Evolutionary conservation across 1,139 yeast genomes (phyloP).

Genomic region (Blastobotrys persicus): DNA sequence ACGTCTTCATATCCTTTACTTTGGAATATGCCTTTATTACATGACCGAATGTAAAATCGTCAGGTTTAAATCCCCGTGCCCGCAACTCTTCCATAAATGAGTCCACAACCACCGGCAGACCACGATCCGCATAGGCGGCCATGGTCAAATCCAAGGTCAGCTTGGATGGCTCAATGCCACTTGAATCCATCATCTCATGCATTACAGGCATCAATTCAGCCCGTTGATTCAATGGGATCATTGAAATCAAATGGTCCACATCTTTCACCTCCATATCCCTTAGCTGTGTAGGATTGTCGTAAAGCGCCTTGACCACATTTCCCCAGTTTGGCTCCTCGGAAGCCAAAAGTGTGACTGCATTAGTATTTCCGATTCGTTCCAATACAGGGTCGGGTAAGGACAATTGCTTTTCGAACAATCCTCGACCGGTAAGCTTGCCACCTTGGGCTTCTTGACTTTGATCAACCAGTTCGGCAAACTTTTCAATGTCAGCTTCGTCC

Average conservation of each 20-base stretch:
- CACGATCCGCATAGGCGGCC: conserved; percentile 38
- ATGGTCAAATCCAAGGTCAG: conserved; percentile 32
- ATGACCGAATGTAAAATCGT: conserved; percentile 44
- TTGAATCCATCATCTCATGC: conserved; percentile 31
- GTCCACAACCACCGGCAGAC: conserved; percentile 34
- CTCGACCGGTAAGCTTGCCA: conserved; percentile 5
- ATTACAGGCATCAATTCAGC: conserved; percentile 25
- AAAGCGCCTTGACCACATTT: conserved; percentile 23
- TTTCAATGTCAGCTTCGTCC: conserved; percentile 26
- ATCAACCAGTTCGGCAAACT: conserved; percentile 23
- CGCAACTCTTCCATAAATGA: conserved; percentile 36
- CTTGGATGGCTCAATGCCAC: conserved; percentile 27
- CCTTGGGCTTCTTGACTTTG: conserved; percentile 13
- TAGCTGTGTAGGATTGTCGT: conserved; percentile 22
- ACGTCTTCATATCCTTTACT: conserved; percentile 34
- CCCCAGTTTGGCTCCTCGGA: conserved; percentile 25
- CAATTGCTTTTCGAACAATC: conserved; percentile 12
- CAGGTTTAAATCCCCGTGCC: conserved; percentile 39
- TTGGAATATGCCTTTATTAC: conserved; percentile 44
- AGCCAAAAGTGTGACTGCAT: conserved; percentile 9
- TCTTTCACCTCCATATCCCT: conserved; percentile 25
- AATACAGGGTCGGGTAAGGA: conserved; percentile 22
- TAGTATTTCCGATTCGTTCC: conserved; percentile 22
- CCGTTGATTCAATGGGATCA: conserved; percentile 33
- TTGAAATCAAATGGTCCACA: conserved; percentile 27